Evolutionary conservation across 345 rosid species (phyloP), one percentile per base, ranked within the genome.

Genomic region (Psidium guajava): DNA sequence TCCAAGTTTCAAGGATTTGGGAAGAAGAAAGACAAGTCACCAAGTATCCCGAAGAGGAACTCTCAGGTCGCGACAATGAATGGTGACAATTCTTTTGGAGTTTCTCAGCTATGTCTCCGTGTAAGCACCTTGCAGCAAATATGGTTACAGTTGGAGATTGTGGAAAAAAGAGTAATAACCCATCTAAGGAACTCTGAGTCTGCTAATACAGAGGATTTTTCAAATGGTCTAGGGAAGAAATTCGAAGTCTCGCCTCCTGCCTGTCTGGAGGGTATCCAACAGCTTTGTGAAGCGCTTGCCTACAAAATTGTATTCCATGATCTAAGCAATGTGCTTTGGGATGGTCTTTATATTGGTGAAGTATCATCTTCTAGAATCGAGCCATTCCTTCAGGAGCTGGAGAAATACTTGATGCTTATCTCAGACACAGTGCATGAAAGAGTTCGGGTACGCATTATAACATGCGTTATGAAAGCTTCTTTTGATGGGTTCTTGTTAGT

Each of bases 161-260:
- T 96, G 88, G 99, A 95, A 89, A 97, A 96, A 91, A 92, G 94
- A 88, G 90, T 95, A 85, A 91, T 97, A 83, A 95, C 99, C 73
- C 99, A 93, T 90, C 89, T 97, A 86, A 92, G 99, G 87, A 97
- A 97, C 90, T 96, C 96, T 42, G 99, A 97, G 86, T 96, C 96
- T 61, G 98, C 99, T 87, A 91, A 90, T 53, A 91, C 88, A 4
- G 99, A 96, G 86, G 99, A 96, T 87, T 96, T 96, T 57, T 93
- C 99, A 40, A 94, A 93, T 64, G 98, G 95, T 57, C 91, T 95
- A 84, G 94, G 92, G 8, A 95, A 95, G 91, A 97, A 92, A 89
- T 97, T 95, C 80, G 98, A 97, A 82, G 94, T 94, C 84, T 90
- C 98, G 69, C 98, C 96, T 75, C 86, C 91, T 18, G 97, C 97